Evolutionary conservation across 2,329 filamentous ascomycete genomes (phyloP).

Genomic region (Ilyonectria sp.): DNA sequence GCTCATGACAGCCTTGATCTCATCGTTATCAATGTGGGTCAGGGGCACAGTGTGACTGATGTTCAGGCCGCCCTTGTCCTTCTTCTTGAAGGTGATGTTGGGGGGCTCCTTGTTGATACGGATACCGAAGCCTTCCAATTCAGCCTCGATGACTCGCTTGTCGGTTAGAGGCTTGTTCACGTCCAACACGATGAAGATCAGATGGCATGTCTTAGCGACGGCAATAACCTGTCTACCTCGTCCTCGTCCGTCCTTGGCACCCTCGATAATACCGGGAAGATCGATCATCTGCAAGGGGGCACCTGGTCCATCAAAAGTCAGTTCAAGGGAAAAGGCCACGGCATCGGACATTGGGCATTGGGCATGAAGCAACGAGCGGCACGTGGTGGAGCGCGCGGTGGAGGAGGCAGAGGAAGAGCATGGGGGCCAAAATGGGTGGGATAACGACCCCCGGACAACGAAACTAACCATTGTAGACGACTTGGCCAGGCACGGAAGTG

Average conservation of each 20-base stretch:
- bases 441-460: constrained; percentile 8
- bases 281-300: constrained; percentile 99
- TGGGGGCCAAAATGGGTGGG: constrained; percentile 34
- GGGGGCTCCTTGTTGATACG: constrained; percentile 97
- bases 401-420: background rate
- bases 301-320: constrained; percentile 58
- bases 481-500: constrained; percentile 96
- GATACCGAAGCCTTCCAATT: constrained; percentile 97
- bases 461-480: constrained; percentile 85
- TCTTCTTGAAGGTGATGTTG: constrained; percentile 99
- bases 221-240: constrained; percentile 98
- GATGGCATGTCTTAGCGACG: constrained; percentile 97
- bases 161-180: constrained; percentile 99
- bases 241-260: constrained; percentile 97
- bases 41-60: constrained; percentile 96
- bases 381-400: background rate
- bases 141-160: constrained; percentile 94
- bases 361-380: constrained; percentile 21
- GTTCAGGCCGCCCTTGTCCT: constrained; percentile 97
- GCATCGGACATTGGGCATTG: constrained; percentile 26
- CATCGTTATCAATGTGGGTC: constrained; percentile 92
- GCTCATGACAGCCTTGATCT: constrained; percentile 97
- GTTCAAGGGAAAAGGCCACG: constrained; percentile 30
- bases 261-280: constrained; percentile 98
- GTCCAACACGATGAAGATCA: constrained; percentile 98